Conservation (phyloP, 2,329 filamentous ascomycete species). For the Botrytis squamosa region DNA sequence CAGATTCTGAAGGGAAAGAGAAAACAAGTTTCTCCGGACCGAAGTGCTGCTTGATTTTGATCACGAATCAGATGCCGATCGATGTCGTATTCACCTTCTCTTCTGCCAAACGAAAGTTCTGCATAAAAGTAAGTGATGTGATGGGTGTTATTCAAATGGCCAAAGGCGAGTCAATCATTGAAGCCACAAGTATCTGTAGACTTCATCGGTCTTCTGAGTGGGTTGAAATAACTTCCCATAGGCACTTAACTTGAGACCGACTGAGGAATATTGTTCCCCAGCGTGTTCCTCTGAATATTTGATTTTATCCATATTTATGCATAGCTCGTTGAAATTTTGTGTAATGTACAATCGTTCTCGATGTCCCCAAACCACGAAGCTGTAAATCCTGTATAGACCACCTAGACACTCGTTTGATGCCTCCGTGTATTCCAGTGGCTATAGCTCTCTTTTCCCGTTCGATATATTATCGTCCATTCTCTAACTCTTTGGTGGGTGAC, state of each 20-base stretch:
- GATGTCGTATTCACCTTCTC: not conserved
- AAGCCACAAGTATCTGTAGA: not conserved
- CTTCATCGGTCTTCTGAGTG: not conserved
- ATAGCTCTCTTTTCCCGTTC: not conserved
- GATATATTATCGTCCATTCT: not conserved
- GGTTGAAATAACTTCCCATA: not conserved
- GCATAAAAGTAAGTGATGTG: not conserved
- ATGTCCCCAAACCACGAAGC: not conserved
- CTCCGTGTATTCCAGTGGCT: not conserved
- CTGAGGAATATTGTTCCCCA: not conserved
- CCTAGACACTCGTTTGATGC: not conserved
- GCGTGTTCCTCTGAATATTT: not conserved
- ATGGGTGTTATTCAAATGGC: not conserved
- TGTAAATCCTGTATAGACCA: not conserved
- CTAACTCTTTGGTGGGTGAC: not conserved
- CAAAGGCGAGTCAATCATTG: not conserved
- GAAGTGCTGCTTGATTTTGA: not conserved
- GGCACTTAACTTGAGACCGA: not conserved
- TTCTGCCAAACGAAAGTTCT: not conserved
- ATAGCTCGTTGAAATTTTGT: constrained; percentile 12
- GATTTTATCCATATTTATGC: constrained; percentile 3
- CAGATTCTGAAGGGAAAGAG: not conserved
- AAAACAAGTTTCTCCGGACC: constrained; percentile 14
- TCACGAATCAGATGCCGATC: not conserved
- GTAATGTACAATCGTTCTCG: constrained; percentile 11